Evolutionary conservation across 371 early-diverging fungal genomes (phyloP), one percentile per base, ranked within the genome.

Genomic region (Mortierella sp.): DNA sequence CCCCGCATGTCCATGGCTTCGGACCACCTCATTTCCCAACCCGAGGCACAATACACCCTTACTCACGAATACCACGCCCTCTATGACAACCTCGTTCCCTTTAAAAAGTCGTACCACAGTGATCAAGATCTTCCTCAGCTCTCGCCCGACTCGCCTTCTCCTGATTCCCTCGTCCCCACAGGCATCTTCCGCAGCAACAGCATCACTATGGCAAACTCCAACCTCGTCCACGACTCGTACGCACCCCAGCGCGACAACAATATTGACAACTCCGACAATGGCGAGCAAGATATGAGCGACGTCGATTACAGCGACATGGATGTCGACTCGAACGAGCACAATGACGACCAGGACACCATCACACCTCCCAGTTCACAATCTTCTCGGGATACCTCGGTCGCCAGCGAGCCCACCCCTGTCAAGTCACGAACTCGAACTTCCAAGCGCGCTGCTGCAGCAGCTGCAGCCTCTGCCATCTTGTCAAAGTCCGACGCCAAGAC

Each of bases 181-280:
- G 82, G 78, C 38, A 78, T 75, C 13, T 31, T 82, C 55, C 63
- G 54, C 44, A 42, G 24, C 11, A 34, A 48, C 76, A 52, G 47
- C 34, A 57, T 45, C 54, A 47, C 26, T 48, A 79, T 76, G 74
- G 73, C 21, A 5, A 73, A 52, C 44, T 7, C 48, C 50, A 55
- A 31, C 85, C 14, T 88, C 80, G 38, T 88, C 87, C 57, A 90
- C 90, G 28, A 86, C 81, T n/a, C 68, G 72, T 52, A 77, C 3
- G 88, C 89, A 16, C 0, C 68, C 28, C 48, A 70, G 31, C 52
- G 45, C 44, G 75, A 71, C 26, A 24, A 44, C 34, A 70, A 60
- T 42, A 58, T 19, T 47, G 72, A 73, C 42, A 58, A 31, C 34
- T 65, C 68, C 2, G 68, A 38, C 38, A 34, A 65, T 31, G 63